Percentiles rank a stretch among this genome's conserved stretches.
Conservation (phyloP, 257 asterid genomes). For the Coffea canephora region DNA sequence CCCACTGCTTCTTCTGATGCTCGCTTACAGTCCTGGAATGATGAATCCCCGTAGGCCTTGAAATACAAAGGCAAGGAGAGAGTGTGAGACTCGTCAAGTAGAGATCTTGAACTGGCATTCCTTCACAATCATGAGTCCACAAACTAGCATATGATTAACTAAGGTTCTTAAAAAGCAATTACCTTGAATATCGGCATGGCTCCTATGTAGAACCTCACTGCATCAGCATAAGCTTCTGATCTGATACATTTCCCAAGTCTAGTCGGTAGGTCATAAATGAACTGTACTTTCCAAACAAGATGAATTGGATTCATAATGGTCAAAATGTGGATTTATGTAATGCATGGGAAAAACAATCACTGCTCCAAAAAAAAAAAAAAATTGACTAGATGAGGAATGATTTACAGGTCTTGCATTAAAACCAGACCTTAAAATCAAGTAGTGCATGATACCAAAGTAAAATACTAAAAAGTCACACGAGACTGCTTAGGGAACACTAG, state of each 20-base stretch:
- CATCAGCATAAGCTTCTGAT: conserved; percentile 95
- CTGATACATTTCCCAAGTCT: conserved; percentile 89
- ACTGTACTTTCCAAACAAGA: conserved; percentile 71
- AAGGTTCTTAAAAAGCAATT: conserved; percentile 21
- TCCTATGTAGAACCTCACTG: conserved; percentile 89
- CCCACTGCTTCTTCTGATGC: conserved; percentile 87
- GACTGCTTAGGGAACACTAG: not conserved
- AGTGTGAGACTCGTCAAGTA: conserved; percentile 22
- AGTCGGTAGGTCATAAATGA: conserved; percentile 91
- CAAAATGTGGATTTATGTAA: conserved; percentile 21
- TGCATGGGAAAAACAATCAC: not conserved
- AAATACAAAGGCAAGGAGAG: conserved; percentile 24
- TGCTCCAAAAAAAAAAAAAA: not conserved
- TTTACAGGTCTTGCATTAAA: not conserved
- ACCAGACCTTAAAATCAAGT: not conserved
- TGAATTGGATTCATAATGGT: conserved; percentile 36
- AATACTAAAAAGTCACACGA: not conserved
- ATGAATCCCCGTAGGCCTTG: conserved; percentile 95
- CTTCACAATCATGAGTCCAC: conserved; percentile 6
- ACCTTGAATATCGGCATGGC: conserved; percentile 98
- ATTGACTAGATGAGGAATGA: not conserved
- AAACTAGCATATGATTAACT: conserved; percentile 13
- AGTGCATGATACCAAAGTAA: not conserved
- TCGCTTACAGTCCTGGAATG: conserved; percentile 89
- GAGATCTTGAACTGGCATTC: conserved; percentile 9